These are phyloP conservation scores for Chloropicon primus DNA, from an alignment of 139 green algal genomes.

Conservation along the genomic window DNA sequence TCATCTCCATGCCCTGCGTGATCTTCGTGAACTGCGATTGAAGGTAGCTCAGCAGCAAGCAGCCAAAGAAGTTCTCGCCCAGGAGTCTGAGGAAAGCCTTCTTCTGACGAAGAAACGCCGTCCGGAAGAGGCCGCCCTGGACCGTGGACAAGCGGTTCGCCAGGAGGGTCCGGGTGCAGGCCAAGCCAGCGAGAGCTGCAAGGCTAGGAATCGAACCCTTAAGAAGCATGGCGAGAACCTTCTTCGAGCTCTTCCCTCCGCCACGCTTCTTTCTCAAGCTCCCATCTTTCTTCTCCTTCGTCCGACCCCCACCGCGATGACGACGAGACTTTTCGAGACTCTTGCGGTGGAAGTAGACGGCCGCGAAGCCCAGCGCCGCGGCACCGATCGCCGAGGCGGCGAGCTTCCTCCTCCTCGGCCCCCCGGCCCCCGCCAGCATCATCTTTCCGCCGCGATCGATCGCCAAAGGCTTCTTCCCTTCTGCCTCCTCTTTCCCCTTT, in stretches of 20 bases:
- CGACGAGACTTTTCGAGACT: too few relatives aligned
- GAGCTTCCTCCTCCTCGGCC: neutral
- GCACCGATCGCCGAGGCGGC: too few relatives aligned
- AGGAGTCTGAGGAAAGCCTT: slow-evolving; percentile 45
- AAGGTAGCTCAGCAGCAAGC: slow-evolving; percentile 27
- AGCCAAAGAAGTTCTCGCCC: slow-evolving; percentile 47
- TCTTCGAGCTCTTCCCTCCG: neutral
- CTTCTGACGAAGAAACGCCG: slow-evolving; percentile 46
- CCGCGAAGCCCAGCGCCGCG: neutral
- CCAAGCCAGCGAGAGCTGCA: neutral
- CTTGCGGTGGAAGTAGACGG: neutral
- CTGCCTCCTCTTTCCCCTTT: too few relatives aligned
- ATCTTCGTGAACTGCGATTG: slow-evolving; percentile 31
- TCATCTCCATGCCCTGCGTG: slow-evolving; percentile 30
- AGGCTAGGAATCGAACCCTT: neutral
- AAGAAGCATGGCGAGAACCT: neutral
- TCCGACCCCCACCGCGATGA: too few relatives aligned
- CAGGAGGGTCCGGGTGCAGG: neutral
- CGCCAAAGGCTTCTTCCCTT: too few relatives aligned
- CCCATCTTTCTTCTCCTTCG: neutral
- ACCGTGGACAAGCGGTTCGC: neutral
- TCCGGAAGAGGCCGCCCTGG: slow-evolving; percentile 53
- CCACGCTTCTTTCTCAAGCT: neutral
- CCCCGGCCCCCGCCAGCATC: neutral
- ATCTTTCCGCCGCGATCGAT: neutral